A percentile compares a stretch with the other conserved stretches of the same genome.
These are phyloP conservation scores for Sugiyamaella castrensis DNA, from an alignment of 1,139 yeast species.

Conservation along the genomic window DNA sequence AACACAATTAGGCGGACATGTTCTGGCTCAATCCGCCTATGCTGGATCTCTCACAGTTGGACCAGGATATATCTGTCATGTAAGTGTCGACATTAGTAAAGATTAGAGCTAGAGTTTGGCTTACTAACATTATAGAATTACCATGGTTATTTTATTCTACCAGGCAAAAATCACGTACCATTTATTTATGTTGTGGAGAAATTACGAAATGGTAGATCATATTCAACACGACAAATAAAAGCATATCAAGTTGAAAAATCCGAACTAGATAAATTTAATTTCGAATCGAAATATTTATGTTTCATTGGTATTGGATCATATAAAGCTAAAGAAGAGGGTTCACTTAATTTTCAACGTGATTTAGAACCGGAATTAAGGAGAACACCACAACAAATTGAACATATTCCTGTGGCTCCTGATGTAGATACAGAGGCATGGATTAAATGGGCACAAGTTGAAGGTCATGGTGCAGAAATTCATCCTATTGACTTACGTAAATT, in stretches of 20 bases:
- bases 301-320: constrained; percentile 32
- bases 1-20: constrained; percentile 32
- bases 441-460: constrained; percentile 22
- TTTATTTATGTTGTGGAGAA: constrained; percentile 33
- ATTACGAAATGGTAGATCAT: constrained; percentile 32
- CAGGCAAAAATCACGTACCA: constrained; percentile 33
- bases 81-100: constrained; percentile 9
- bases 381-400: constrained; percentile 18
- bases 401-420: constrained; percentile 33
- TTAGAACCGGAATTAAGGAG: constrained; percentile 22
- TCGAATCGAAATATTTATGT: constrained; percentile 25
- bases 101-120: too few species aligned
- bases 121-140: constrained; percentile 22
- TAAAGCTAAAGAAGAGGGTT: constrained; percentile 28
- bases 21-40: constrained; percentile 32
- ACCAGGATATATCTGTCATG: constrained; percentile 27
- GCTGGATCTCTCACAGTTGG: constrained; percentile 33
- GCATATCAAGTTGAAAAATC: constrained; percentile 32
- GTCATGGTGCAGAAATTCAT: constrained; percentile 26
- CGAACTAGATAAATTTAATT: constrained; percentile 22
- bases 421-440: constrained; percentile 30
- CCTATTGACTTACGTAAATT: constrained; percentile 35
- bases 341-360: constrained; percentile 27
- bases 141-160: constrained; percentile 36
- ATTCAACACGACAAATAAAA: constrained; percentile 30